A percentile compares a stretch with the other conserved stretches of the same genome.
phyloP scores from a whole-genome alignment of 2,329 filamentous ascomycete genomes.

The Epichloe hybrida region DNA sequence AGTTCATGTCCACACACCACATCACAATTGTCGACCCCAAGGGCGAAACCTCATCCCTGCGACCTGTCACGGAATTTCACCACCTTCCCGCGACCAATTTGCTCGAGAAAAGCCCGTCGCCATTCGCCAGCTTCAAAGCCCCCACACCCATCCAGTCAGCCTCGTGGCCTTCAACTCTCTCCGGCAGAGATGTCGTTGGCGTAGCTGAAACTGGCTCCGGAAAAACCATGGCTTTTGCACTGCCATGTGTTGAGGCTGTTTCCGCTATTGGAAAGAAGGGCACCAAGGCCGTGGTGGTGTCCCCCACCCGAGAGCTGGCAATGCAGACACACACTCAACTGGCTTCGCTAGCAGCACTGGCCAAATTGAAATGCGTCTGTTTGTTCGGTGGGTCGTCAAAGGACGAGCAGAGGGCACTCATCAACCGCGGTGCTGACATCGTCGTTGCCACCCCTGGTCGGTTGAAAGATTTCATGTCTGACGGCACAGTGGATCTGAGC shows the following conservation, averaged over 20 bases:
- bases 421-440: constrained; percentile 54
- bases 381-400: constrained; percentile 89
- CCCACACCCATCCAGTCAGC: constrained; percentile 91
- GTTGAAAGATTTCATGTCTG: constrained; percentile 82
- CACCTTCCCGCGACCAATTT: constrained; percentile 58
- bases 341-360: constrained; percentile 52
- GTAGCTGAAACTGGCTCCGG: constrained; percentile 92
- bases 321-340: constrained; percentile 92
- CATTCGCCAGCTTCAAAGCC: constrained; percentile 62
- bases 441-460: constrained; percentile 93
- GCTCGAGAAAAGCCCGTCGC: constrained; percentile 38
- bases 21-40: constrained; percentile 67
- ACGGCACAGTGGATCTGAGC: constrained; percentile 66
- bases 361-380: constrained; percentile 65
- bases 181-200: constrained; percentile 84
- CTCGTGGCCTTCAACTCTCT: constrained; percentile 82
- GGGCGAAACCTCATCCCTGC: constrained; percentile 35
- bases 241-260: constrained; percentile 67
- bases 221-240: constrained; percentile 80
- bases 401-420: constrained; percentile 66
- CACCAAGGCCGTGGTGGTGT: constrained; percentile 70
- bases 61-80: constrained; percentile 70
- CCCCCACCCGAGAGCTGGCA: constrained; percentile 85
- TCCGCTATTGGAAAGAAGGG: constrained; percentile 25
- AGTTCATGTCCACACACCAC: constrained; percentile 61